A percentile compares a stretch with the other conserved stretches of the same genome.
phyloP scores from a whole-genome alignment of 2,329 filamentous ascomycete genomes.

The Thermothelomyces thermophilus region DNA sequence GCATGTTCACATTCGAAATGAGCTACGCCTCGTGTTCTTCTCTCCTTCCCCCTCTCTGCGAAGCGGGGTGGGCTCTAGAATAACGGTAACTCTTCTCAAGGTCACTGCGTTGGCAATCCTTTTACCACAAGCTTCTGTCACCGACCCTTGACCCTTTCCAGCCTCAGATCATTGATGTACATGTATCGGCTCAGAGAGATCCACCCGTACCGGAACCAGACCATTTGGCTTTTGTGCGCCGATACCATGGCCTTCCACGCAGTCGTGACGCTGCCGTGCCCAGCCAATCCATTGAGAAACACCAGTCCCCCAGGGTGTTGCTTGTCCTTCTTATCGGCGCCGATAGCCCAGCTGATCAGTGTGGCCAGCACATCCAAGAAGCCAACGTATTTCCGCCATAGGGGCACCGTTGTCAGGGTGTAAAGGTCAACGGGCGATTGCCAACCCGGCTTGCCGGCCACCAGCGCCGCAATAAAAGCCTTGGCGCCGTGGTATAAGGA shows the following conservation, averaged over 20 bases:
- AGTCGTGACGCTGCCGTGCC: slow-evolving; percentile 46
- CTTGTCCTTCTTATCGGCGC: slow-evolving; percentile 29
- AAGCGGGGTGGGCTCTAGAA: no score
- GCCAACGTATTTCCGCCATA: slow-evolving; percentile 74
- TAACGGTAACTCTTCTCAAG: no score
- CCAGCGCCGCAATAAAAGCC: slow-evolving; percentile 61
- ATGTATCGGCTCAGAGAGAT: slow-evolving; percentile 89
- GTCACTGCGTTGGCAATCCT: neutral
- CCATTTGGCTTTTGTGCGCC: slow-evolving; percentile 93
- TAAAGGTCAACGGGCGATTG: slow-evolving; percentile 75
- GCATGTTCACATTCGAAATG: no score
- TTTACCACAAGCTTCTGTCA: slow-evolving; percentile 3
- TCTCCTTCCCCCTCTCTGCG: no score
- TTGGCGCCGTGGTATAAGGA: slow-evolving; percentile 78
- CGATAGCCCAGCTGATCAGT: slow-evolving; percentile 49
- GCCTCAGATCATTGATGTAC: slow-evolving; percentile 80
- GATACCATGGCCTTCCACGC: slow-evolving; percentile 83
- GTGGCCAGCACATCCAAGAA: slow-evolving; percentile 72
- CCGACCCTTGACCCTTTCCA: slow-evolving; percentile 35
- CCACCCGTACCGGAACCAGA: slow-evolving; percentile 97
- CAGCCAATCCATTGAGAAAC: slow-evolving; percentile 55
- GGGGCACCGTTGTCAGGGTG: slow-evolving; percentile 65
- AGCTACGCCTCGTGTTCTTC: no score
- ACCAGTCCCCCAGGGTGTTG: slow-evolving; percentile 45
- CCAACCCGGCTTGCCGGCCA: slow-evolving; percentile 57